phyloP scores from a whole-genome alignment of 2,329 filamentous ascomycete genomes.

The Aspergillus unguis region DNA sequence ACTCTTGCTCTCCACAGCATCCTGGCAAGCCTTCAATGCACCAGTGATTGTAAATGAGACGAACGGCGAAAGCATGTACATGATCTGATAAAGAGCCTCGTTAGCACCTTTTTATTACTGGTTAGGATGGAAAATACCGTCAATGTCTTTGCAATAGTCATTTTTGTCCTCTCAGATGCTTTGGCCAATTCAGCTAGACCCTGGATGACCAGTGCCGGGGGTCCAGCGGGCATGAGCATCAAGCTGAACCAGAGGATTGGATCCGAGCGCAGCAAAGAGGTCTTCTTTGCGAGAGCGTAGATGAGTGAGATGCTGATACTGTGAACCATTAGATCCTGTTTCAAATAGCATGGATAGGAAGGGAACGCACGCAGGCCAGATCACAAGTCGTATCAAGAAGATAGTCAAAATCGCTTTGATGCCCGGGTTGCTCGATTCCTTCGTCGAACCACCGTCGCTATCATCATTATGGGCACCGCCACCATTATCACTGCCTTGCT shows the following conservation, averaged over 20 bases:
- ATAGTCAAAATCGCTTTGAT: conserved; percentile 44
- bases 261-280: conserved; percentile 52
- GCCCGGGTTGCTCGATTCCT: conserved; percentile 33
- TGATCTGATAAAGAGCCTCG: conserved; percentile 17
- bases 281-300: conserved; percentile 54
- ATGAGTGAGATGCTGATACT: conserved; percentile 53
- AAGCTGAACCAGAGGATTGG: conserved; percentile 65
- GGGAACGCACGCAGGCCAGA: conserved; percentile 54
- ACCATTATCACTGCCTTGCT: conserved; percentile 21
- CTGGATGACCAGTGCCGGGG: conserved; percentile 53
- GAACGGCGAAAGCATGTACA: conserved; percentile 32
- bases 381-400: conserved; percentile 55
- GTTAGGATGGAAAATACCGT: conserved; percentile 36
- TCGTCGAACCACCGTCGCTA: conserved; percentile 22
- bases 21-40: conserved; percentile 29
- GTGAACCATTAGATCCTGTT: not conserved
- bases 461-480: not conserved
- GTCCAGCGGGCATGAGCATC: conserved; percentile 59
- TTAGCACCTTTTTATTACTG: not conserved
- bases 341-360: not conserved
- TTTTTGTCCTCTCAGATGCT: conserved; percentile 47
- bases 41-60: conserved; percentile 32
- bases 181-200: conserved; percentile 50
- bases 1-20: not conserved
- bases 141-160: conserved; percentile 53